Conservation (phyloP, 2,329 filamentous ascomycete species). For the Alternaria burnsii region DNA sequence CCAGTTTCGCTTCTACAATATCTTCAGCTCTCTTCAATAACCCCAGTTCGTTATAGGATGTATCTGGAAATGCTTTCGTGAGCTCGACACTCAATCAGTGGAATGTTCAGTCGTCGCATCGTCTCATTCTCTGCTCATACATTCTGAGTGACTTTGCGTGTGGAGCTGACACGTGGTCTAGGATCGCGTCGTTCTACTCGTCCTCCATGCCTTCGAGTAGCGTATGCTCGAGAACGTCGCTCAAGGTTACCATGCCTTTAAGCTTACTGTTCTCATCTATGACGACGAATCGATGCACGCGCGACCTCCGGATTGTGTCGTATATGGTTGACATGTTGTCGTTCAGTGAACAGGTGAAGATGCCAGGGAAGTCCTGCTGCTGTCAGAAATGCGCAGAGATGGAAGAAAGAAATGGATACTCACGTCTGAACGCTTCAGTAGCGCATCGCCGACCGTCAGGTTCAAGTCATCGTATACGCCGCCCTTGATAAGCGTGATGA, state of each 20-base stretch:
- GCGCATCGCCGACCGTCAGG: constrained; percentile 84
- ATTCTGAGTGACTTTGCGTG: constrained; percentile 5
- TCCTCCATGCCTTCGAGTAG: constrained; percentile 77
- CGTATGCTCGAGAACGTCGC: constrained; percentile 96
- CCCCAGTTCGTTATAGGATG: background rate
- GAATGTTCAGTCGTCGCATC: constrained; percentile 11
- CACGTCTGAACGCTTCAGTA: constrained; percentile 83
- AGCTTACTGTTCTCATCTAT: constrained; percentile 89
- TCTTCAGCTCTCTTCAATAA: background rate
- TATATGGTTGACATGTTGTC: constrained; percentile 96
- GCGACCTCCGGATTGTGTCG: constrained; percentile 92
- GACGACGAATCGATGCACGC: constrained; percentile 91
- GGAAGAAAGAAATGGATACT: constrained; percentile 27
- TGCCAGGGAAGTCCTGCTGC: constrained; percentile 87
- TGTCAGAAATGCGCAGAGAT: constrained; percentile 23
- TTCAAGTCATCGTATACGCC: constrained; percentile 91
- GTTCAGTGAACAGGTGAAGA: constrained; percentile 92
- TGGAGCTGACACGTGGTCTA: constrained; percentile 8
- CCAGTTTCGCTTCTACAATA: background rate
- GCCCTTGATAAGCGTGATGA: constrained; percentile 94
- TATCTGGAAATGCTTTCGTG: background rate
- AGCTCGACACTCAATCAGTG: background rate
- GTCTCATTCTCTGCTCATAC: constrained; percentile 1
- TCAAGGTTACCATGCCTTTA: constrained; percentile 89
- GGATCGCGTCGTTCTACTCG: constrained; percentile 27